These are phyloP conservation scores for Penicillium turbatum DNA, from an alignment of 495 filamentous ascomycete genomes.

Conservation along the genomic window DNA sequence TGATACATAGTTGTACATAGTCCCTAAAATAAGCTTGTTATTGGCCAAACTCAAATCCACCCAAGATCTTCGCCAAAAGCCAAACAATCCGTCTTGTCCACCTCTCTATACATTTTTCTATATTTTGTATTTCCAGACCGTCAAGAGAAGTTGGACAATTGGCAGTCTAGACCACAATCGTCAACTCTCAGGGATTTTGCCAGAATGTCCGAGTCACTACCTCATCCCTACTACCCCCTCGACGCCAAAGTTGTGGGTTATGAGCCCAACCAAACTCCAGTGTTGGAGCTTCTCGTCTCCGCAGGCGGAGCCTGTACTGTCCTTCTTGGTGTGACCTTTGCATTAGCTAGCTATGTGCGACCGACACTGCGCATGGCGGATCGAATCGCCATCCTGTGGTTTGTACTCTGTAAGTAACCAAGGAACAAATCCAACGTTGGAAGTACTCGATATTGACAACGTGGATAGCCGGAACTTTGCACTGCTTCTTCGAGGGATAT, in stretches of 20 bases:
- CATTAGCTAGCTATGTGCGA: conserved; percentile 42
- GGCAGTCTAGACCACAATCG: background rate
- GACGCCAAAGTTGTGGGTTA: conserved; percentile 59
- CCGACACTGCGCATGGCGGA: conserved; percentile 47
- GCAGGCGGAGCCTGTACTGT: conserved; percentile 49
- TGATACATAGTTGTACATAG: no score
- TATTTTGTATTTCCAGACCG: background rate
- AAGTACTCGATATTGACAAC: conserved; percentile 5
- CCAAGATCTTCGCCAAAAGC: background rate
- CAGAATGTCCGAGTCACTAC: conserved; percentile 19
- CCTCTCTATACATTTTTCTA: background rate
- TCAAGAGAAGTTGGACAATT: background rate
- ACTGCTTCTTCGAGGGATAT: conserved; percentile 85
- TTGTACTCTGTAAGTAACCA: conserved; percentile 54
- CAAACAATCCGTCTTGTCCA: background rate
- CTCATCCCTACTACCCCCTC: conserved; percentile 70
- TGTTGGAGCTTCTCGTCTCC: conserved; percentile 48
- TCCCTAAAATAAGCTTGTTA: background rate
- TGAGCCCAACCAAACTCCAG: conserved; percentile 53
- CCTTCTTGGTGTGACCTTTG: conserved; percentile 49
- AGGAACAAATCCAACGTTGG: background rate
- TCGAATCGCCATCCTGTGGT: conserved; percentile 60
- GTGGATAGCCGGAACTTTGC: conserved; percentile 56
- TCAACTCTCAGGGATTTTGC: background rate
- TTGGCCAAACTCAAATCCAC: conserved; percentile 1